These are phyloP conservation scores for Fusarium pseudograminearum DNA, from an alignment of 2,329 filamentous ascomycete genomes.

Conservation along the genomic window DNA sequence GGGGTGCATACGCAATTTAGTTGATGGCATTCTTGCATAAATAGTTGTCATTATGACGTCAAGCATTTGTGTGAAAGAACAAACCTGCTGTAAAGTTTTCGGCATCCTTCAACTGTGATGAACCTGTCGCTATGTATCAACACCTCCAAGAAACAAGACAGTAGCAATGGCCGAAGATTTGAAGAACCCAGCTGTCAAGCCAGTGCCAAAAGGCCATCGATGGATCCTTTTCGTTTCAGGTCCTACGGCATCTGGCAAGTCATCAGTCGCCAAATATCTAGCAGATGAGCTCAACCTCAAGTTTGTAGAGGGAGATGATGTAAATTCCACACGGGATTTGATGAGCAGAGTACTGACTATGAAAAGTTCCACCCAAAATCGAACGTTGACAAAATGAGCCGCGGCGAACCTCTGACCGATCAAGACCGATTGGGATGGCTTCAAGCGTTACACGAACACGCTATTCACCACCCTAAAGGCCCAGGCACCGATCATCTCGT, in stretches of 20 bases:
- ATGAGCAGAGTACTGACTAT: neutral
- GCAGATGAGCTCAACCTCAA: conserved; percentile 27
- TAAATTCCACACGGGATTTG: rapidly evolving
- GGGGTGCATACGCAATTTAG: neutral
- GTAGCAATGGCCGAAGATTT: neutral
- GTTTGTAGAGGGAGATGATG: conserved; percentile 34
- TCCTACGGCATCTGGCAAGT: conserved; percentile 31
- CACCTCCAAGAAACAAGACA: neutral
- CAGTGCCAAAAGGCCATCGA: conserved; percentile 17
- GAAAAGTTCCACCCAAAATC: conserved; percentile 29
- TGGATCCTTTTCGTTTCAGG: conserved; percentile 37
- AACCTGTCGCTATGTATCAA: neutral
- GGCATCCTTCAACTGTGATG: no score
- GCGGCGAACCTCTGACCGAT: conserved; percentile 21
- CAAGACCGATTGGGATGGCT: conserved; percentile 26
- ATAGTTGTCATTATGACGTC: conserved; percentile 22
- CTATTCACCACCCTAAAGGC: conserved; percentile 18
- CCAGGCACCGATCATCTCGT: conserved; percentile 31
- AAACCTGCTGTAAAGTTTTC: neutral
- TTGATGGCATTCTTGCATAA: neutral
- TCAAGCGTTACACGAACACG: conserved; percentile 17
- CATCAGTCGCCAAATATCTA: conserved; percentile 25
- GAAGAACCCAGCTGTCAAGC: neutral
- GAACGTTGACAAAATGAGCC: conserved; percentile 36
- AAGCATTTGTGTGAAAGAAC: neutral